phyloP scores from a whole-genome alignment of 192 early-diverging fungal genomes.

The Funneliformis mosseae region DNA sequence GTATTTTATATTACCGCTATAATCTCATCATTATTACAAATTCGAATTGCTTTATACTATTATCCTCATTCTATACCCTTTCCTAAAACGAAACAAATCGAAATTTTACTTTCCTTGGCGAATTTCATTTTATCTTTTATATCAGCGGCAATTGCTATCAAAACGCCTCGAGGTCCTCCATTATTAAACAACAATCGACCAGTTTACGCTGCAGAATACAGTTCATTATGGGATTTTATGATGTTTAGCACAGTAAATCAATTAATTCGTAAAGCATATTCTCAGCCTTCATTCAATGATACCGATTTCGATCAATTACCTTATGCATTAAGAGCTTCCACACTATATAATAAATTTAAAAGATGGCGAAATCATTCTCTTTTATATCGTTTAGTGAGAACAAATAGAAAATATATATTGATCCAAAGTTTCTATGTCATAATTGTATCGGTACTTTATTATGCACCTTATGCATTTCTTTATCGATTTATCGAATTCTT shows the following conservation, averaged over 20 bases:
- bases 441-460: conserved; percentile 35
- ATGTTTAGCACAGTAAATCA: conserved; percentile 36
- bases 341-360: conserved; percentile 39
- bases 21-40: conserved; percentile 20
- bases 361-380: conserved; percentile 30
- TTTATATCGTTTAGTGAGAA: conserved; percentile 34
- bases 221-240: conserved; percentile 41
- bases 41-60: conserved; percentile 12
- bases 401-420: conserved; percentile 36
- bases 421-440: conserved; percentile 27
- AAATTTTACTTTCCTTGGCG: background rate
- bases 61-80: background rate
- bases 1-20: conserved; percentile 34
- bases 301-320: conserved; percentile 38
- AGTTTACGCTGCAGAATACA: conserved; percentile 32
- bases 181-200: conserved; percentile 33
- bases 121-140: conserved; percentile 13
- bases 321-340: conserved; percentile 34
- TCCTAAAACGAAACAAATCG: background rate
- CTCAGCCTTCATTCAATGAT: conserved; percentile 24
- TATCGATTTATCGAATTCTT: conserved; percentile 40
- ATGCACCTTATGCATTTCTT: conserved; percentile 40
- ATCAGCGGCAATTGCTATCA: conserved; percentile 31
- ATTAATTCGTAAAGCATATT: conserved; percentile 33
- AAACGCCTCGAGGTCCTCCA: conserved; percentile 38